Base-by-base conservation (phyloP, 2,329 filamentous ascomycete genomes). In the Pseudofabraea citricarpa region DNA sequence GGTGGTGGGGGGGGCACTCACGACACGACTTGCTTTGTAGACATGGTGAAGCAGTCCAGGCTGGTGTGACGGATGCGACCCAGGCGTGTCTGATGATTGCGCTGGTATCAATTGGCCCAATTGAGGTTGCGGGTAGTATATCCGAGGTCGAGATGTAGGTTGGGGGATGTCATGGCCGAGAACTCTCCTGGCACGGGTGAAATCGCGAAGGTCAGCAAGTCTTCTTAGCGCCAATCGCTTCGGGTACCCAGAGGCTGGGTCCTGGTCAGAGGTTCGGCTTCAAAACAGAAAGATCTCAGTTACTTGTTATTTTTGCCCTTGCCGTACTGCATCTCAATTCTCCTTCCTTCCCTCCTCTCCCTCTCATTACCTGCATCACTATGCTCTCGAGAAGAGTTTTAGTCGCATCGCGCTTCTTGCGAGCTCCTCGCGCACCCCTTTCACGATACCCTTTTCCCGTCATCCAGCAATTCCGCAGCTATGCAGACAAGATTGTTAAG, bases 401-500 rank as follows among this genome's bases (percentile, higher is more conserved):
- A 19, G 41, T 56, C 35, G 58, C 60, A 6, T 60, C 59, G 40
- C 60, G 60, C 47, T 55, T 61, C 38, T 40, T 62, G 51, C 57
- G 57, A 24, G 47, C 56, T 36, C 43, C 46, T 29, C 52, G 52
- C 36, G 45, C 56, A 35, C 53, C 59, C 15, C 54, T 57, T 27
- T 45, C 57, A 33, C 52, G 63, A 52, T 65, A 68, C 60, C 66
- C 71, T 24, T 61, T 72, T 51, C 70, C 69, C 49, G 60, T 64
- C 9, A 64, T 70, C 58, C 68, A 70, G 60, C 77, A 81, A 58
- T 71, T 79, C 41, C 76, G 79, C 54, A 74, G 58, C 53, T 83
- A 83, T 61, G 90, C 90, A 64, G 89, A 95, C 62, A 84, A 80
- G 55, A 71, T 91, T 51, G 82, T 98, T 66, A 91, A 97, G 71